Evolutionary conservation across 225 moss, liverwort and hornwort genomes (phyloP).

Genomic region (Neckera pumila): DNA sequence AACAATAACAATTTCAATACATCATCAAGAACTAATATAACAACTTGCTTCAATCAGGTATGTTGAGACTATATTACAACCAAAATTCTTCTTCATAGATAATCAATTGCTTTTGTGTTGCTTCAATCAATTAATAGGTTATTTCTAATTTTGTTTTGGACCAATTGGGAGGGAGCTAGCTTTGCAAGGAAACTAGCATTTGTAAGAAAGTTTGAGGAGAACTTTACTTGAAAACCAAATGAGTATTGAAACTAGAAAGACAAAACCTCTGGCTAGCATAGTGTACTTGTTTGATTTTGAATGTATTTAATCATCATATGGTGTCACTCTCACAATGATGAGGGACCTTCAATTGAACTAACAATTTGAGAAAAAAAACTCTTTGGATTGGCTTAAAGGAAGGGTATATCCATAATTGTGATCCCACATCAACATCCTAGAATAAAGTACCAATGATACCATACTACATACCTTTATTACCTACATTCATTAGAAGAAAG

Average conservation of each 20-base stretch:
- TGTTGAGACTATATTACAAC: neutral
- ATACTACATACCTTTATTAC: neutral
- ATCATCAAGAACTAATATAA: neutral
- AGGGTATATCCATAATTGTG: neutral
- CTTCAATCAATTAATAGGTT: neutral
- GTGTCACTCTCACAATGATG: neutral
- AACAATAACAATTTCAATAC: neutral
- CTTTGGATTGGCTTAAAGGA: neutral
- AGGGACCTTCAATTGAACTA: neutral
- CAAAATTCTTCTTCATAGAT: neutral
- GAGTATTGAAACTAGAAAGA: no score
- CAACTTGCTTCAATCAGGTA: neutral
- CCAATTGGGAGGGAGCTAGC: neutral
- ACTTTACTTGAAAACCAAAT: neutral
- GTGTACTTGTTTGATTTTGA: no score
- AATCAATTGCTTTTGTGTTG: neutral
- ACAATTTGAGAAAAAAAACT: no score
- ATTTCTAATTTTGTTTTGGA: neutral
- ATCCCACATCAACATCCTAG: neutral
- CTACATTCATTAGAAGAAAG: neutral
- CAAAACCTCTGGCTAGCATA: rapidly evolving
- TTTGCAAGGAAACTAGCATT: neutral
- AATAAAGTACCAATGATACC: neutral
- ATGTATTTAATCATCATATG: neutral
- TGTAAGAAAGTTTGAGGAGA: neutral